Percentiles rank a stretch among this genome's conserved stretches.
These are phyloP conservation scores for Talaromyces liani DNA, from an alignment of 495 filamentous ascomycete species.

Conservation along the genomic window DNA sequence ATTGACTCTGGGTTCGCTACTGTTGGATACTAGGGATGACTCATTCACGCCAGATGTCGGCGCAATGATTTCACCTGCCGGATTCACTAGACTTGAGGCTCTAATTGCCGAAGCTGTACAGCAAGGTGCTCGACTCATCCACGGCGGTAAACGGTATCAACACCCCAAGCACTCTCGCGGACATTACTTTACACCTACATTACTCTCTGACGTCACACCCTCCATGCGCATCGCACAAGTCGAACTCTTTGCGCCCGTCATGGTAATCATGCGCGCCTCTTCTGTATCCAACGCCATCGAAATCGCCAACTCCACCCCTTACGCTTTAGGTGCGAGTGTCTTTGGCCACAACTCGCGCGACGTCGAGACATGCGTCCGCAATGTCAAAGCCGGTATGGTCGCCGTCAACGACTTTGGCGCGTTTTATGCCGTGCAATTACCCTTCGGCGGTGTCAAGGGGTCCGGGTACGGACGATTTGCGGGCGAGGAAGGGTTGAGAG, in stretches of 20 bases:
- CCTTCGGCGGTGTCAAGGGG: slow-evolving; percentile 82
- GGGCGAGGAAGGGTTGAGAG: slow-evolving; percentile 78
- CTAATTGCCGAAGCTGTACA: slow-evolving; percentile 70
- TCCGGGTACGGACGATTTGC: slow-evolving; percentile 93
- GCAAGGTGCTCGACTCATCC: slow-evolving; percentile 71
- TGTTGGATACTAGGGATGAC: slow-evolving; percentile 43
- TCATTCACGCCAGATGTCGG: slow-evolving; percentile 61
- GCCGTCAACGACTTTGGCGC: slow-evolving; percentile 90
- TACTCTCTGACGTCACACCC: slow-evolving; percentile 75
- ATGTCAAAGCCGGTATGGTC: slow-evolving; percentile 80
- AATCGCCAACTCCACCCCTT: slow-evolving; percentile 70
- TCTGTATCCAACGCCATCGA: slow-evolving; percentile 53
- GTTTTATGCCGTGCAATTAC: slow-evolving; percentile 86
- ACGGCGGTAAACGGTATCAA: slow-evolving; percentile 62
- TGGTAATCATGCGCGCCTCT: slow-evolving; percentile 67
- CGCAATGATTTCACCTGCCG: slow-evolving; percentile 73
- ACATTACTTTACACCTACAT: slow-evolving; percentile 86
- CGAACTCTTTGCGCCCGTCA: slow-evolving; percentile 90
- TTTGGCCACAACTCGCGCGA: slow-evolving; percentile 52
- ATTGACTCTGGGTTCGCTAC: slow-evolving; percentile 62
- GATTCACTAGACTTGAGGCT: slow-evolving; percentile 60
- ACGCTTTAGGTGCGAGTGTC: slow-evolving; percentile 74
- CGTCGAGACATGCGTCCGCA: slow-evolving; percentile 52
- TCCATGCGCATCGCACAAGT: slow-evolving; percentile 79
- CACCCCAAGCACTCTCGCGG: slow-evolving; percentile 68